Evolutionary conservation across 2,329 filamentous ascomycete species (phyloP).

Genomic region (Cucurbitaria berberidis): DNA sequence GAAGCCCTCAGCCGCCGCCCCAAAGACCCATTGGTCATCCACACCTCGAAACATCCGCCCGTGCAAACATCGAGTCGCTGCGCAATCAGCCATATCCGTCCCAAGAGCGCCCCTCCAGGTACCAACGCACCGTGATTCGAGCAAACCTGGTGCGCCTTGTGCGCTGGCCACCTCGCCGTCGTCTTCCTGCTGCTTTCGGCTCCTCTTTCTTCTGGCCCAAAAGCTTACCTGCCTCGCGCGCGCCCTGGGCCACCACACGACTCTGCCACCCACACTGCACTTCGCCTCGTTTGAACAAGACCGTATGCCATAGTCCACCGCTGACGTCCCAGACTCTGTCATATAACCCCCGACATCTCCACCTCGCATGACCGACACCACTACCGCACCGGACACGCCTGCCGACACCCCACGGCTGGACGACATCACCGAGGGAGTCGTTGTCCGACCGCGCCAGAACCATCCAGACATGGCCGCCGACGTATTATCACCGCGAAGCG

Average conservation of each 20-base stretch:
- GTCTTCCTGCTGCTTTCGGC: conserved; percentile 15
- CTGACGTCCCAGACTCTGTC: conserved; percentile 26
- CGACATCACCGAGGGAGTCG: conserved; percentile 38
- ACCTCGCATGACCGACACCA: conserved; percentile 45
- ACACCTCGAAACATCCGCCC: conserved; percentile 23
- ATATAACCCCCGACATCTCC: conserved; percentile 8
- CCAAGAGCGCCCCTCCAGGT: conserved; percentile 32
- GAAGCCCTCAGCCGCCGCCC: conserved; percentile 31
- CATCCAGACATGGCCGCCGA: conserved; percentile 47
- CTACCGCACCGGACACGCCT: conserved; percentile 20
- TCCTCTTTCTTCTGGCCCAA: conserved; percentile 9
- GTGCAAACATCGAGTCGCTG: conserved; percentile 27
- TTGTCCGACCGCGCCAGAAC: conserved; percentile 28
- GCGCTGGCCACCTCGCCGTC: conserved; percentile 25
- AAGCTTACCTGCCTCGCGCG: conserved; percentile 16
- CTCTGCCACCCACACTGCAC: conserved; percentile 15
- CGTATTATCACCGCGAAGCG: conserved; percentile 44
- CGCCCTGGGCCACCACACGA: conserved; percentile 7
- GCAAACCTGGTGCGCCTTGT: conserved; percentile 29
- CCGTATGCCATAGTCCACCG: conserved; percentile 15
- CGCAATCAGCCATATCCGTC: conserved; percentile 22
- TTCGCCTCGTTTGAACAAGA: conserved; percentile 6
- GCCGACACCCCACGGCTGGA: conserved; percentile 38
- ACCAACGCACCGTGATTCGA: conserved; percentile 31
- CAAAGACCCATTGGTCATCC: conserved; percentile 35